Percentiles rank a stretch among this genome's conserved stretches.
Conservation (phyloP, 2,329 filamentous ascomycete genomes). For the Shiraia bambusicola region DNA sequence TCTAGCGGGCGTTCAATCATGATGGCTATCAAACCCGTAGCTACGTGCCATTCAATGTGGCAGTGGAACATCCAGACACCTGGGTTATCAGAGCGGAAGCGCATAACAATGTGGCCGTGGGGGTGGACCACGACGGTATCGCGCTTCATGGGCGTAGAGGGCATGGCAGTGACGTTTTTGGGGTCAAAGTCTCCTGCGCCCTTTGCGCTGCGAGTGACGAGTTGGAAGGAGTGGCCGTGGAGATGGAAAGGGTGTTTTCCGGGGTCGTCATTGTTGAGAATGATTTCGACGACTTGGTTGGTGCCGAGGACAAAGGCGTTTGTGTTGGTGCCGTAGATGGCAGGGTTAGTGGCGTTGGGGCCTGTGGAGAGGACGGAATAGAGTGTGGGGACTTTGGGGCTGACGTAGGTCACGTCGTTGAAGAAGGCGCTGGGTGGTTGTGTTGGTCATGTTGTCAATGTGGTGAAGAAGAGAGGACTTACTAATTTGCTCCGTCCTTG, state of each 20-base stretch:
- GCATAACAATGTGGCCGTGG: constrained; percentile 57
- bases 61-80: constrained; percentile 39
- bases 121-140: constrained; percentile 58
- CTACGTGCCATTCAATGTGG: constrained; percentile 45
- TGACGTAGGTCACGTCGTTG: constrained; percentile 75
- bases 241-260: constrained; percentile 70
- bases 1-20: constrained; percentile 56
- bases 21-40: constrained; percentile 54
- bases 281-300: constrained; percentile 67
- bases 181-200: constrained; percentile 52
- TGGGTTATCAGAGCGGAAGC: constrained; percentile 57
- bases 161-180: constrained; percentile 22
- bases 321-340: constrained; percentile 55
- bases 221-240: constrained; percentile 55
- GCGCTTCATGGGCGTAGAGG: constrained; percentile 49
- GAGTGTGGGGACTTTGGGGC: constrained; percentile 75
- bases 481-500: constrained; percentile 67
- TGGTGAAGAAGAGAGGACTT: constrained; percentile 20
- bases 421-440: constrained; percentile 46
- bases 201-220: constrained; percentile 36
- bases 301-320: constrained; percentile 66
- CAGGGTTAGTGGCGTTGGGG: constrained; percentile 48
- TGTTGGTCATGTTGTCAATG: background rate
- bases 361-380: constrained; percentile 71
- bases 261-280: constrained; percentile 75